phyloP scores from a whole-genome alignment of 352 stramenopile species.

The Aphanomyces cochlioides region DNA sequence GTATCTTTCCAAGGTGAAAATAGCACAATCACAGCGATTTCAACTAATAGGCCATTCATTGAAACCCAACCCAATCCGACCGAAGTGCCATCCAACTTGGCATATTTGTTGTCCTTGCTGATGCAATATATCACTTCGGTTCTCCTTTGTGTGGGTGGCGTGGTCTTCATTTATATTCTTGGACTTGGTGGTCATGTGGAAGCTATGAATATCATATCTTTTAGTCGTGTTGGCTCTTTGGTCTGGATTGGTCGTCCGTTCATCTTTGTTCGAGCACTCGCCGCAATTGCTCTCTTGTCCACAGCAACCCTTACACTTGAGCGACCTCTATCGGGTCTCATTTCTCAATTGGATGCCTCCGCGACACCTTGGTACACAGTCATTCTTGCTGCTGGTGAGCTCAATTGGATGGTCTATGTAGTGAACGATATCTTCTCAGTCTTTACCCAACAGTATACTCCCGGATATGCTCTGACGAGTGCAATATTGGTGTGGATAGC shows the following conservation, averaged over 20 bases:
- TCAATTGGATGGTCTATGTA: constrained; percentile 1
- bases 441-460: not conserved
- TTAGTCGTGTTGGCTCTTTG: constrained; percentile 17
- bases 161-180: constrained; percentile 8
- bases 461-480: not conserved
- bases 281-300: not conserved
- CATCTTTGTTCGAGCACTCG: not conserved
- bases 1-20: constrained; percentile 16
- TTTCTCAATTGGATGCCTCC: not conserved
- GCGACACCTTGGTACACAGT: not conserved
- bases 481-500: not conserved
- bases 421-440: not conserved
- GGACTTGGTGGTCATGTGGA: constrained; percentile 10
- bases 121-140: constrained; percentile 9
- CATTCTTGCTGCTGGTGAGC: not conserved
- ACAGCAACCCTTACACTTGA: not conserved
- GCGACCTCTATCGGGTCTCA: not conserved
- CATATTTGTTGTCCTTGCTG: not conserved
- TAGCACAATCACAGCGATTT: not conserved
- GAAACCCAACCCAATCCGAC: not conserved
- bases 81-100: not conserved
- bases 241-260: not conserved
- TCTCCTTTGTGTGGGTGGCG: not conserved
- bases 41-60: not conserved
- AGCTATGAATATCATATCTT: constrained; percentile 1